Evolutionary conservation across 2,329 filamentous ascomycete genomes (phyloP).

Genomic region (Coniella vitis): DNA sequence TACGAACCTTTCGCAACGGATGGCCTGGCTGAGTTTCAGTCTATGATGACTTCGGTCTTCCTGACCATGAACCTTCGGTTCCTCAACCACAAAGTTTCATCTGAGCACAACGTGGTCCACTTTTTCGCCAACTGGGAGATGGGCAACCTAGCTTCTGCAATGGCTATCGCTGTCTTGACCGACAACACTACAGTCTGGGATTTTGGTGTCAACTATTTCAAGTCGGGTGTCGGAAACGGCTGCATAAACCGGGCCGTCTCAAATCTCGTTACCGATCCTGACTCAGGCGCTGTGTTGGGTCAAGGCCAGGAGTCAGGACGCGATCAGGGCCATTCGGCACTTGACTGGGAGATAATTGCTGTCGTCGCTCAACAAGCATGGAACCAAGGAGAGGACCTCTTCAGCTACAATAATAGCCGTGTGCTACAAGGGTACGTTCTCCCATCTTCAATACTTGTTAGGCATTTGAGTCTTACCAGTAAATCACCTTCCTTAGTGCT

Average conservation of each 20-base stretch:
- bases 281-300: constrained; percentile 25
- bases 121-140: constrained; percentile 40
- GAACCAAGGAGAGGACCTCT: constrained; percentile 20
- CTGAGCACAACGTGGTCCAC: constrained; percentile 24
- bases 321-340: constrained; percentile 37
- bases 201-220: constrained; percentile 33
- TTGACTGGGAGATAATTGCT: constrained; percentile 33
- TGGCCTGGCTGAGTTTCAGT: too few species aligned
- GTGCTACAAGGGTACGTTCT: constrained; percentile 14
- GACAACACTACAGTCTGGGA: constrained; percentile 36
- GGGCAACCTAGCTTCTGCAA: constrained; percentile 32
- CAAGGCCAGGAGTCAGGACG: constrained; percentile 36
- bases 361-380: constrained; percentile 34
- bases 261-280: constrained; percentile 24
- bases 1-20: neutral
- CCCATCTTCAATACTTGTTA: too few species aligned
- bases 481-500: constrained; percentile 7
- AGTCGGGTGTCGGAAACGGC: constrained; percentile 31
- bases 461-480: too few species aligned
- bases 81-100: constrained; percentile 27
- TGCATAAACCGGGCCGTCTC: constrained; percentile 27
- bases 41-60: too few species aligned
- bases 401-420: constrained; percentile 22
- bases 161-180: constrained; percentile 34
- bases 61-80: too few species aligned